Percentiles rank a stretch among this genome's conserved stretches.
phyloP scores from a whole-genome alignment of 139 green algal genomes.

The Chara braunii region DNA sequence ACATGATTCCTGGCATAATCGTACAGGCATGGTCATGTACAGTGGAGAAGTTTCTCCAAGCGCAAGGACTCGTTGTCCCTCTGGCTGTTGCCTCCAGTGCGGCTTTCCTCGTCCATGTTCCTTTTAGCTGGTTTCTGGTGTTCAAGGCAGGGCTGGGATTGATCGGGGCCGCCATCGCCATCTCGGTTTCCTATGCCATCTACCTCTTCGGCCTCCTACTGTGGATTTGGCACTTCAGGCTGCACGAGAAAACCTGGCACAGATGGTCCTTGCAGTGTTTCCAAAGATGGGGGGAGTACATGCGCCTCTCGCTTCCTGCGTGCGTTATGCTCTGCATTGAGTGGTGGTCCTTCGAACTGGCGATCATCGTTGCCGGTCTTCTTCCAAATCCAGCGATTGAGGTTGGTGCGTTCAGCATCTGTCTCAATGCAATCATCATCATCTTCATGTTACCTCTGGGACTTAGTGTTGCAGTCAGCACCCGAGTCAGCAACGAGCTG shows the following conservation, averaged over 20 bases:
- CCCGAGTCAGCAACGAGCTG: not conserved
- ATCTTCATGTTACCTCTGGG: not conserved
- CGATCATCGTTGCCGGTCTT: not conserved
- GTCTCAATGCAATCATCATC: not conserved
- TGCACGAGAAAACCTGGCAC: not conserved
- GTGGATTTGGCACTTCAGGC: not conserved
- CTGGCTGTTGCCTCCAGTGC: not conserved
- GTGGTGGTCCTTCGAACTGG: not conserved
- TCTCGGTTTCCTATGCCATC: not conserved
- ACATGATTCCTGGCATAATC: slow-evolving; percentile 6
- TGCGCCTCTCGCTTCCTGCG: slow-evolving; percentile 1
- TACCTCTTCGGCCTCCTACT: not conserved
- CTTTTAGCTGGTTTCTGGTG: not conserved
- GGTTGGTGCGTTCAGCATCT: not conserved
- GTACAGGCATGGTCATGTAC: not conserved
- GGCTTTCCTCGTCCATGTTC: not conserved
- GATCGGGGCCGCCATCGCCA: not conserved
- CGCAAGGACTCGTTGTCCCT: slow-evolving; percentile 4
- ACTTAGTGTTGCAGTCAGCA: not conserved
- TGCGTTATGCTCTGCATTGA: not conserved
- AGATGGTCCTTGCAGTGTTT: not conserved
- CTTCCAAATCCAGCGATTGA: not conserved
- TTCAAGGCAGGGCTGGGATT: not conserved
- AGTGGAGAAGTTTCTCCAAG: slow-evolving; percentile 13
- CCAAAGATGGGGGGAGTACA: not conserved